Evolutionary conservation across 257 asterid genomes (phyloP), one percentile per base, ranked within the genome.

Genomic region (Solanum verrucosum): DNA sequence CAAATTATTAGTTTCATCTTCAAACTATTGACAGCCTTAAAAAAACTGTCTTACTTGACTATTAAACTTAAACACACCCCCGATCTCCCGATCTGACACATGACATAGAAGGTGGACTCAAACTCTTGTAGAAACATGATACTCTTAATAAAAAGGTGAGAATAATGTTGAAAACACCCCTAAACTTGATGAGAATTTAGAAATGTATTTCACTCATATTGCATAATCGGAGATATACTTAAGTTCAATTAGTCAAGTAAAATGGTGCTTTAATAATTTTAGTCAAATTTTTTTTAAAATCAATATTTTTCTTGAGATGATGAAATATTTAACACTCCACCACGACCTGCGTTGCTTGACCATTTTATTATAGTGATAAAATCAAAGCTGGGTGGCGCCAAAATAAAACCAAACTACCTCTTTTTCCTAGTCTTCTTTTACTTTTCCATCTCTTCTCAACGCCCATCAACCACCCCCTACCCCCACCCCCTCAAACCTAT

Each of bases 271-370:
- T 56, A 56, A 6, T 56, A 56, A 56, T 7, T 3, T 0, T 18
- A 20, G 10, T 56, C n/a, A 18, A 18, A 2, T 52, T 44, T 40
- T 40, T 38, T 40, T 2, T 1, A 10, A 42, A 11, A 3, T 42
- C 0, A 0, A 52, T 52, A 52, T 6, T 52, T 18, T 2, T 52
- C 0, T 18, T 0, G 0, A 56, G 0, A 56, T 56, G 3, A 49
- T 18, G 1, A 1, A 18, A 7, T 56, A 56, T 56, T 56, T 56
- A 0, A 20, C 65, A 56, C 25, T 56, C 65, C 11, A 7, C 4
- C 65, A 20, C 2, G 25, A 20, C 25, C n/a, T 2, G 4, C 4
- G 10, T 6, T 52, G 10, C n/a, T 18, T 2, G 56, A 14, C 20
- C 56, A 49, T 49, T 49, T 49, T 49, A 49, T 49, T 49, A 0